Evolutionary conservation across 768 basidiomycete genomes (phyloP).

Genomic region (Pisolithus orientalis): DNA sequence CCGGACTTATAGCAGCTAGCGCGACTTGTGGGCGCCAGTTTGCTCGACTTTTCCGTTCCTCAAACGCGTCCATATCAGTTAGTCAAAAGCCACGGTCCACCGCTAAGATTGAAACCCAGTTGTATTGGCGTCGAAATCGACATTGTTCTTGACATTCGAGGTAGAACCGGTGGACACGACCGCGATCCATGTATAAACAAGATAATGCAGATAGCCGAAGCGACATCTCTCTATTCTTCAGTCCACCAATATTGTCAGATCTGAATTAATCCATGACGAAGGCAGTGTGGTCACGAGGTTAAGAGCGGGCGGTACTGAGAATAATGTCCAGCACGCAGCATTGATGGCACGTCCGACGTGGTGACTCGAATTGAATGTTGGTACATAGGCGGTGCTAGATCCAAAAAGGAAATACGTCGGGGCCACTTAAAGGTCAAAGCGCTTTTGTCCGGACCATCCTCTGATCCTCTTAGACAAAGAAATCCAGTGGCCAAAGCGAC

Average conservation of each 20-base stretch:
- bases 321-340: background rate
- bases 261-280: background rate
- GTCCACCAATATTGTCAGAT: background rate
- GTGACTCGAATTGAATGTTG: background rate
- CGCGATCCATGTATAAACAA: too few species aligned
- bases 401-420: constrained; percentile 15
- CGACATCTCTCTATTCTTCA: background rate
- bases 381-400: background rate
- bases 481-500: constrained; percentile 7
- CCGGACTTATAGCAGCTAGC: background rate
- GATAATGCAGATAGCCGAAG: too few species aligned
- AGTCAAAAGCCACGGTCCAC: background rate
- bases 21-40: background rate
- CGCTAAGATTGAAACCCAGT: background rate
- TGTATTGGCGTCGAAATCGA: background rate
- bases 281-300: background rate
- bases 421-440: background rate
- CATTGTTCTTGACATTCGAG: too few species aligned
- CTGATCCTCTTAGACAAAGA: constrained; percentile 5
- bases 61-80: background rate
- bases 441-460: background rate
- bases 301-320: background rate
- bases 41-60: background rate
- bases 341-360: background rate
- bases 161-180: too few species aligned